Evolutionary conservation across 129 eudicot genomes (phyloP).

Genomic region (Tagetes erecta): DNA sequence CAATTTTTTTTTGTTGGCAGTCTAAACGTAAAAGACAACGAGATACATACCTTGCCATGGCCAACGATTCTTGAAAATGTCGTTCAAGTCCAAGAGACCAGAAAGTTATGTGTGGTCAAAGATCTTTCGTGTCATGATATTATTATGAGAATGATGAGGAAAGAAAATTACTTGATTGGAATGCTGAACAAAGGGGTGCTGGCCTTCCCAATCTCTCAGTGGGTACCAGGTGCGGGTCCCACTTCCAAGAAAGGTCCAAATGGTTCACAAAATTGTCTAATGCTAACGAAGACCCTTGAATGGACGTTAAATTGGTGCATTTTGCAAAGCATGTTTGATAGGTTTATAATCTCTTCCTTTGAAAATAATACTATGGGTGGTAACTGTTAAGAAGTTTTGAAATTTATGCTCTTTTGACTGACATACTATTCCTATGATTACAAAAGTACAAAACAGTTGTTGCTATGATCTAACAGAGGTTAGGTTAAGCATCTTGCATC

Average conservation of each 20-base stretch:
- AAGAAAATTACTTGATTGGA: slow-evolving; percentile 94
- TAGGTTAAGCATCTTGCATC: background rate
- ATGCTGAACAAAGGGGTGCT: slow-evolving; percentile 96
- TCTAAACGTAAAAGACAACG: slow-evolving; percentile 24
- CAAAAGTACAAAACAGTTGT: background rate
- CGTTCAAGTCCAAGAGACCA: slow-evolving; percentile 60
- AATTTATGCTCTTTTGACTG: background rate
- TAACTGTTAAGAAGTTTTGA: background rate
- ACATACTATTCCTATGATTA: background rate
- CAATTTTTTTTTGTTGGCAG: slow-evolving; percentile 40
- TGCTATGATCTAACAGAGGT: background rate
- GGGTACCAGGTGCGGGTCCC: slow-evolving; percentile 94
- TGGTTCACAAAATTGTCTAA: slow-evolving; percentile 51
- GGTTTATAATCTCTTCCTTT: slow-evolving; percentile 43
- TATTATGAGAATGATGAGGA: slow-evolving; percentile 91
- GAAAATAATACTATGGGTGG: background rate
- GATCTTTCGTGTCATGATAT: slow-evolving; percentile 89
- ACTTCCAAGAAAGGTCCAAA: slow-evolving; percentile 47
- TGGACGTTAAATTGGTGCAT: slow-evolving; percentile 97
- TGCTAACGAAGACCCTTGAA: slow-evolving; percentile 88
- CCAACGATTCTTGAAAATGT: slow-evolving; percentile 76
- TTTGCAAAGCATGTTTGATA: slow-evolving; percentile 95
- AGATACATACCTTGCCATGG: slow-evolving; percentile 94
- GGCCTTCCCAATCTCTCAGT: slow-evolving; percentile 72
- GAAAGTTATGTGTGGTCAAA: slow-evolving; percentile 72